phyloP scores from a whole-genome alignment of 1,139 yeast genomes.

The Magnusiomyces magnusii region DNA sequence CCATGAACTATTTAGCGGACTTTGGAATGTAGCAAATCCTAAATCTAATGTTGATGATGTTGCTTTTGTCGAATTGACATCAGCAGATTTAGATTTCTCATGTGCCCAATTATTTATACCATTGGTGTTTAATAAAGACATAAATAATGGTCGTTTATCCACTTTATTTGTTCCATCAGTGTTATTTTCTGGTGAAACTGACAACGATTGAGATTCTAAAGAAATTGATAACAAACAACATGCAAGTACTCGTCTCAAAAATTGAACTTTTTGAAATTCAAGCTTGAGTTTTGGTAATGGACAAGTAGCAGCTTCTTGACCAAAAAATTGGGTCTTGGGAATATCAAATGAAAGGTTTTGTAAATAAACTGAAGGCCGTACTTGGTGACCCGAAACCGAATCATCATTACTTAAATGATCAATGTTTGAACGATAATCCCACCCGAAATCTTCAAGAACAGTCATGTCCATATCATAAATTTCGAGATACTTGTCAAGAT shows the following conservation, averaged over 20 bases:
- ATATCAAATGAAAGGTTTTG: slow-evolving; percentile 17
- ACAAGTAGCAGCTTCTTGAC: slow-evolving; percentile 27
- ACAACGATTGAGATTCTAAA: neutral
- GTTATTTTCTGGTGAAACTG: too few species aligned
- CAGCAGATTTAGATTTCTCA: slow-evolving; percentile 9
- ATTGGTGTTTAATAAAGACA: neutral
- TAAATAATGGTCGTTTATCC: neutral
- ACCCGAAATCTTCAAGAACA: slow-evolving; percentile 21
- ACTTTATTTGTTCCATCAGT: neutral
- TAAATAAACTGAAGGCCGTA: neutral
- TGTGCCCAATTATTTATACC: slow-evolving; percentile 12
- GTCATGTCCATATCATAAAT: slow-evolving; percentile 34
- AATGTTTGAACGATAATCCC: slow-evolving; percentile 5
- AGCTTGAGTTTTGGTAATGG: slow-evolving; percentile 25
- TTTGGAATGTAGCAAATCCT: slow-evolving; percentile 1
- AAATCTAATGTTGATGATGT: slow-evolving; percentile 10
- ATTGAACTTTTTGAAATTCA: slow-evolving; percentile 34
- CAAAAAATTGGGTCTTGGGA: slow-evolving; percentile 21
- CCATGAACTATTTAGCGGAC: slow-evolving; percentile 7
- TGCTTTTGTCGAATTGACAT: slow-evolving; percentile 3
- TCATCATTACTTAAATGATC: neutral
- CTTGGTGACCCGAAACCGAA: neutral
- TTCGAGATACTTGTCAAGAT: slow-evolving; percentile 38
- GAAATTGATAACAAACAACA: slow-evolving; percentile 37
- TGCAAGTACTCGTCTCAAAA: slow-evolving; percentile 36